Conservation (phyloP, 768 basidiomycete species). For the Peribolospora baueri region DNA sequence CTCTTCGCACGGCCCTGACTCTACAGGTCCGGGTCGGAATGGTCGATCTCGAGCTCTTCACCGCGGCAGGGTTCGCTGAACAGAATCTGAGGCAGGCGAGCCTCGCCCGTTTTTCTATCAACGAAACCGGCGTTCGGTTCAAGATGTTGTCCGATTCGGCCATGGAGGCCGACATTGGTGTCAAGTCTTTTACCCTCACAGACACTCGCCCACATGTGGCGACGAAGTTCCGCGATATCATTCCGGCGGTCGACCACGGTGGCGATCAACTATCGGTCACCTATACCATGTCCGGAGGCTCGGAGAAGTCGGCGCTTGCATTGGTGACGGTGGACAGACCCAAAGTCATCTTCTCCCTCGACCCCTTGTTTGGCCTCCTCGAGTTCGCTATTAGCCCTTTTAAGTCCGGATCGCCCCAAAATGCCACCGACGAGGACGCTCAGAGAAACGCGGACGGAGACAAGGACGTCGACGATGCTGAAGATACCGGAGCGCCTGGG, state of each 20-base stretch:
- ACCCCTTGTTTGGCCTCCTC: slow-evolving; percentile 69
- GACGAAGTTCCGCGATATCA: slow-evolving; percentile 77
- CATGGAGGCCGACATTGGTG: slow-evolving; percentile 60
- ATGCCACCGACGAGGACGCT: slow-evolving; percentile 1
- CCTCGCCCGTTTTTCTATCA: slow-evolving; percentile 63
- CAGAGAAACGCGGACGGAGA: slow-evolving; percentile 7
- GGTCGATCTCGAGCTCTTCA: slow-evolving; percentile 70
- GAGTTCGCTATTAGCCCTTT: slow-evolving; percentile 53
- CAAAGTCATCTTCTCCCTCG: slow-evolving; percentile 68
- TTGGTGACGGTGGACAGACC: slow-evolving; percentile 80
- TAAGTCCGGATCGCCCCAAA: slow-evolving; percentile 9
- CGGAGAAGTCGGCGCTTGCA: slow-evolving; percentile 35
- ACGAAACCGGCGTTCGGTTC: slow-evolving; percentile 48
- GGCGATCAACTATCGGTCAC: slow-evolving; percentile 79
- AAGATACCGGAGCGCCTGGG: slow-evolving; percentile 8
- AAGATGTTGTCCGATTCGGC: slow-evolving; percentile 63
- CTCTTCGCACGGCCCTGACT: slow-evolving; percentile 42
- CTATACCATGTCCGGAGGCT: slow-evolving; percentile 48
- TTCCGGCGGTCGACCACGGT: slow-evolving; percentile 68
- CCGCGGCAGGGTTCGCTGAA: slow-evolving; percentile 33
- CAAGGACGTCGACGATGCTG: slow-evolving; percentile 4
- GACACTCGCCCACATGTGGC: slow-evolving; percentile 51
- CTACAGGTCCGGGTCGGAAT: slow-evolving; percentile 42
- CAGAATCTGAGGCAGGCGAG: slow-evolving; percentile 45
- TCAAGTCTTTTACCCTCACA: slow-evolving; percentile 77